Percentiles rank a stretch among this genome's conserved stretches.
These are phyloP conservation scores for Globisporangium abappressorium DNA, from an alignment of 352 stramenopile genomes.

Conservation along the genomic window DNA sequence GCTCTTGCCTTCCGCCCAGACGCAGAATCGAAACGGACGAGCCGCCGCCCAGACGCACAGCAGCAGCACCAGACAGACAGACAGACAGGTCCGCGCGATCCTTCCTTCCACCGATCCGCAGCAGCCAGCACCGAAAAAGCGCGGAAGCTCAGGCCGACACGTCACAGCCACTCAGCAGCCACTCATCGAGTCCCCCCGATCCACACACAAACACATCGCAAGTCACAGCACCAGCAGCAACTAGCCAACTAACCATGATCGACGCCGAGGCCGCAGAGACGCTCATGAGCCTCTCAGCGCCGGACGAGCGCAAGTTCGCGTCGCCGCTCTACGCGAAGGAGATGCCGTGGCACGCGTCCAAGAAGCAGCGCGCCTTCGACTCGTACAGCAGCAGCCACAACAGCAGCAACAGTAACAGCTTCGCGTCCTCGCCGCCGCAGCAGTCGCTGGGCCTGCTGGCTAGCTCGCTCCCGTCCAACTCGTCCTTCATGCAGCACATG, in stretches of 20 bases:
- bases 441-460: slow-evolving; percentile 32
- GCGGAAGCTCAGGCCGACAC: slow-evolving; percentile 10
- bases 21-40: slow-evolving; percentile 12
- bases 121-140: slow-evolving; percentile 12
- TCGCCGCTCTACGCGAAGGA: slow-evolving; percentile 59
- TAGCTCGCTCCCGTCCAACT: slow-evolving; percentile 50
- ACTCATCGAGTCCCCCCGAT: slow-evolving; percentile 7
- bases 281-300: slow-evolving; percentile 78
- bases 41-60: neutral
- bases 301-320: slow-evolving; percentile 60
- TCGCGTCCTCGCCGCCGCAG: slow-evolving; percentile 15
- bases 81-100: no score
- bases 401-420: slow-evolving; percentile 17
- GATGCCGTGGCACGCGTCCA: slow-evolving; percentile 44
- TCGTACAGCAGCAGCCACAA: slow-evolving; percentile 11
- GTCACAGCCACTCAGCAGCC: slow-evolving; percentile 15
- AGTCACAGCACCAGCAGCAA: neutral
- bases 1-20: neutral
- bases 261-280: slow-evolving; percentile 74
- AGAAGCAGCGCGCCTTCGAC: slow-evolving; percentile 22
- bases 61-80: no score
- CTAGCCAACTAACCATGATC: slow-evolving; percentile 33
- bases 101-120: neutral
- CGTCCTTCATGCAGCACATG: slow-evolving; percentile 45
- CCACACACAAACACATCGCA: slow-evolving; percentile 1